Base-by-base conservation (phyloP, 148 eudicot genomes). In the Rhododendron ovatum region DNA sequence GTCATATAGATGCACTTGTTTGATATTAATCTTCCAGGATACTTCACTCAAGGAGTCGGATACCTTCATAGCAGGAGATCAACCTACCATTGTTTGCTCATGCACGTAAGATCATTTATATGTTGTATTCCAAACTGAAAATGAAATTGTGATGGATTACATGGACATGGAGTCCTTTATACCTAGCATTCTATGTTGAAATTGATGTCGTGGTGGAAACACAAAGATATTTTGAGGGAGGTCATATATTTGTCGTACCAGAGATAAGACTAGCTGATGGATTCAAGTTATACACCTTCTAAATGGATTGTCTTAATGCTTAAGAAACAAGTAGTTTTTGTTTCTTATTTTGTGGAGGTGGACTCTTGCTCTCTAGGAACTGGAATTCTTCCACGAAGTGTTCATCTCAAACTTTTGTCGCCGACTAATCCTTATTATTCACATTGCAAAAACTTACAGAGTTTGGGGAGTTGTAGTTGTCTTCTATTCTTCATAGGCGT, bases 11-110 rank as follows among this genome's bases (percentile, higher is more conserved):
- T 39, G 41, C 41, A 39, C 41, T 39, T 39, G 5, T 39, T 39
- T 39, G 41, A 39, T 39, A 39, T 39, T 39, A 39, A 39, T 5
- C 41, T 39, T 39, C 41, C 5, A 39, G 41, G 41, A 39, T 5
- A 39, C 4, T 3, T 39, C 41, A 39, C 41, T 39, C 41, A 91
- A 91, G 84, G 61, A 88, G 39, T 86, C 90, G 41, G 41, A 39
- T 5, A 39, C 41, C 41, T 39, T 39, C 41, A 39, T 5, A 39
- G 0, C 5, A 4, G 41, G 41, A 39, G 41, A 4, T 39, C 41
- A 39, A 39, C 41, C 41, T 39, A 39, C 41, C 67, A 88, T 90
- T 77, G 92, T 17, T 20, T 59, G 45, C 69, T 55, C 51, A 63
- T 43, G 55, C 33, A 5, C 30, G 63, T 39, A 9, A n/a, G 28